These are phyloP conservation scores for Colletotrichum sp. DNA, from an alignment of 2,329 filamentous ascomycete species.

Conservation along the genomic window DNA sequence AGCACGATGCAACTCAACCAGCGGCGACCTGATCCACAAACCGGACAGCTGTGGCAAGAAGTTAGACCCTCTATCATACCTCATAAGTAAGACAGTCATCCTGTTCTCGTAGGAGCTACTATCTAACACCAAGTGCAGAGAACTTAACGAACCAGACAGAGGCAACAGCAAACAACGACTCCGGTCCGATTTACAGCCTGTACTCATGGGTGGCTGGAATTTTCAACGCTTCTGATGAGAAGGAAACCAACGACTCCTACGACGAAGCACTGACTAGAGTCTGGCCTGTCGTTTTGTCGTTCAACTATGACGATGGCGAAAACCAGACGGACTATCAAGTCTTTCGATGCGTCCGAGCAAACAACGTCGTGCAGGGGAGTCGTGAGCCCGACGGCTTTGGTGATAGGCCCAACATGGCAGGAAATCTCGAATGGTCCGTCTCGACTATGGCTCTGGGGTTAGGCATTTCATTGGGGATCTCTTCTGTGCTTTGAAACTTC, in stretches of 20 bases:
- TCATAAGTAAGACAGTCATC: not conserved
- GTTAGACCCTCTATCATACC: not conserved
- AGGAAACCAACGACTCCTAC: not conserved
- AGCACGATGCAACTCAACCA: not conserved
- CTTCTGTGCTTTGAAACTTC: not conserved
- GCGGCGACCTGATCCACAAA: not conserved
- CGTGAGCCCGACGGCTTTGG: not conserved
- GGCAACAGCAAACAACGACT: not conserved
- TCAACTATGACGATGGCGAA: not conserved
- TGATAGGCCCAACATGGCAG: not conserved
- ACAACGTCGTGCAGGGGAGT: not conserved
- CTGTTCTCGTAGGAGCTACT: not conserved
- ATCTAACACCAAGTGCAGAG: not conserved
- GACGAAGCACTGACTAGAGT: not conserved
- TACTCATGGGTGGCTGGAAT: not conserved
- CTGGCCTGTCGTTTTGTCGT: not conserved
- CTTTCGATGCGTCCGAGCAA: not conserved
- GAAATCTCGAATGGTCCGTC: not conserved
- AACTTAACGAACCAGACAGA: not conserved
- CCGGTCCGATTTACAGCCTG: not conserved
- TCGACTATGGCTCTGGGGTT: not conserved
- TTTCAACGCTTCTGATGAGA: not conserved
- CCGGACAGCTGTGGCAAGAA: not conserved
- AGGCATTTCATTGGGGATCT: not conserved
- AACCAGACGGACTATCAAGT: not conserved